These are phyloP conservation scores for Gnetum montanum DNA, from an alignment of 75 land plant species.

Conservation along the genomic window DNA sequence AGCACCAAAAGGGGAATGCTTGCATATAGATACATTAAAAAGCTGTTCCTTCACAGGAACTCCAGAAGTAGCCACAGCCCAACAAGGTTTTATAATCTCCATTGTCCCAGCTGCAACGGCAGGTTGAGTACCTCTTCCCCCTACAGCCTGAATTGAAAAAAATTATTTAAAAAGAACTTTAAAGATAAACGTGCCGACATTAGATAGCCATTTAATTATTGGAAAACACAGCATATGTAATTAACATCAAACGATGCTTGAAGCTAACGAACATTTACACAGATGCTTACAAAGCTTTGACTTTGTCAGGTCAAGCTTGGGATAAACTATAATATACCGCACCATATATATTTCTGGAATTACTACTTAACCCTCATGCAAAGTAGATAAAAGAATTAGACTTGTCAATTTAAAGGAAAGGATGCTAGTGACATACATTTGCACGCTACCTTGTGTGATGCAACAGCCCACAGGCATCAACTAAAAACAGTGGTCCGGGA, in stretches of 20 bases:
- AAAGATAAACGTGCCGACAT: background rate
- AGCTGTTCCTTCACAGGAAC: constrained; percentile 89
- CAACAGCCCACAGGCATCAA: no score
- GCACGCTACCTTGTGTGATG: no score
- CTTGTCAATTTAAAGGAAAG: no score
- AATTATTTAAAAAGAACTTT: background rate
- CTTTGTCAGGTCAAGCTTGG: no score
- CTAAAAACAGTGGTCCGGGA: no score
- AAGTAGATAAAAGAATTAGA: no score
- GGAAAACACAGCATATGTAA: background rate
- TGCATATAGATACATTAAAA: constrained; percentile 94
- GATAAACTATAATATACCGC: no score
- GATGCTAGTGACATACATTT: no score
- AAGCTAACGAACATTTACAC: background rate
- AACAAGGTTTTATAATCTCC: constrained; percentile 87
- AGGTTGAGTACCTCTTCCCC: constrained; percentile 79
- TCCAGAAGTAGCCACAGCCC: constrained; percentile 97
- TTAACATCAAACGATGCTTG: background rate
- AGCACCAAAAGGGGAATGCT: constrained; percentile 57
- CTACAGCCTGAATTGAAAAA: constrained; percentile 64
- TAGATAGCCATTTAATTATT: background rate
- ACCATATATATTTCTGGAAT: no score
- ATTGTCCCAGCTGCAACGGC: constrained; percentile 79
- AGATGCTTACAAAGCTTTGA: background rate
- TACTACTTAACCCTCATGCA: no score